Evolutionary conservation across 805 yeast species (phyloP).

Genomic region (Sugiyamaella valdiviana): DNA sequence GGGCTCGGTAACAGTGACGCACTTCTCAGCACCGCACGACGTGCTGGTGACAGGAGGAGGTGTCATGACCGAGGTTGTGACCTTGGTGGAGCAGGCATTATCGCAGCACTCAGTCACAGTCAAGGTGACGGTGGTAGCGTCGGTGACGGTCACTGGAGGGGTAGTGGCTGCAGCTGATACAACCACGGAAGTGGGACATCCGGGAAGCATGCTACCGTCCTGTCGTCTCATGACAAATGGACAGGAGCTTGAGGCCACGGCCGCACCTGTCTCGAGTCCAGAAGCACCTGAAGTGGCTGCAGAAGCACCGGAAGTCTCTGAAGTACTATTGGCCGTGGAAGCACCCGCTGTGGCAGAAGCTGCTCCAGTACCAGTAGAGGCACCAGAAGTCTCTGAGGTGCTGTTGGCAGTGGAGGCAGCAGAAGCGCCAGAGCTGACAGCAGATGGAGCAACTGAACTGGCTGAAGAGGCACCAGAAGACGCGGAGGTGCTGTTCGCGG

Average conservation of each 20-base stretch:
- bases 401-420: too few relatives aligned
- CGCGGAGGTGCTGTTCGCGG: background rate
- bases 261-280: too few relatives aligned
- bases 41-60: slow-evolving; percentile 14
- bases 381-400: too few relatives aligned
- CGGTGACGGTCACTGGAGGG: slow-evolving; percentile 3
- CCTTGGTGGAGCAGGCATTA: slow-evolving; percentile 13
- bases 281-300: too few relatives aligned
- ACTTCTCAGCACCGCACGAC: slow-evolving; percentile 6
- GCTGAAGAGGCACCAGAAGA: background rate
- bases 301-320: too few relatives aligned
- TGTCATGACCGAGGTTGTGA: slow-evolving; percentile 8
- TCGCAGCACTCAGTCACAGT: slow-evolving; percentile 18
- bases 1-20: slow-evolving; percentile 6
- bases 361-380: slow-evolving; percentile 2
- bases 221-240: too few relatives aligned
- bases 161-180: too few relatives aligned
- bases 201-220: too few relatives aligned
- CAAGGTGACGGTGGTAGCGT: slow-evolving; percentile 17
- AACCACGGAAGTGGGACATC: too few relatives aligned
- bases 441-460: background rate
- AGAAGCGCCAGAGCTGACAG: slow-evolving; percentile 1
- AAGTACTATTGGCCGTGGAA: too few relatives aligned
- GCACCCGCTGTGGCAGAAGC: too few relatives aligned
- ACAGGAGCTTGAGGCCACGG: too few relatives aligned